Evolutionary conservation across 768 basidiomycete species (phyloP).

Genomic region (Kwoniella mangroviensis): DNA sequence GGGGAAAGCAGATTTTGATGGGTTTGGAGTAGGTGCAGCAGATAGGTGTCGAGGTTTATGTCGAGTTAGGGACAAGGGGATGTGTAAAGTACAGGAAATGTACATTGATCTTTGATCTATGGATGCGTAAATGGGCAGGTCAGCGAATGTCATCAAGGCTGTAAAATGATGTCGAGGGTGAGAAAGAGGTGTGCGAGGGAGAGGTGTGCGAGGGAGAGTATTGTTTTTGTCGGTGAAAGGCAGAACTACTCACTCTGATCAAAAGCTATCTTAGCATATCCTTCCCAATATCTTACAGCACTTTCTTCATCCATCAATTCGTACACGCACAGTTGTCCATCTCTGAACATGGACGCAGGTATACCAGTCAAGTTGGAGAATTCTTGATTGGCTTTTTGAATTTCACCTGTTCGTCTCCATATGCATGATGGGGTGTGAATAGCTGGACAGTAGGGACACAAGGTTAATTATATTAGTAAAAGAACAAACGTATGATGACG

Average conservation of each 20-base stretch:
- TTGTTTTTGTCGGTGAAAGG: background rate
- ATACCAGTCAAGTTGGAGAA: slow-evolving; percentile 74
- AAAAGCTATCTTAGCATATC: slow-evolving; percentile 71
- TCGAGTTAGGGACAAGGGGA: slow-evolving; percentile 48
- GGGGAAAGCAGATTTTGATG: slow-evolving; percentile 20
- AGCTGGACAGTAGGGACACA: slow-evolving; percentile 64
- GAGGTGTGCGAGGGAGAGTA: background rate
- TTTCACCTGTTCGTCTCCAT: slow-evolving; percentile 96
- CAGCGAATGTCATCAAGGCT: background rate
- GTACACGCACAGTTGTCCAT: slow-evolving; percentile 93
- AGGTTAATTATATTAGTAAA: background rate
- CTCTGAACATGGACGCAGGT: slow-evolving; percentile 67
- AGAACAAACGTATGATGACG: background rate
- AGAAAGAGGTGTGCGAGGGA: background rate
- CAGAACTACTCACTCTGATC: slow-evolving; percentile 38
- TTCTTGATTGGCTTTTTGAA: slow-evolving; percentile 96
- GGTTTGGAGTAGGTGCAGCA: slow-evolving; percentile 21
- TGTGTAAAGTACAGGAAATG: slow-evolving; percentile 51
- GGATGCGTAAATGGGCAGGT: background rate
- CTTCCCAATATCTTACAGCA: slow-evolving; percentile 98
- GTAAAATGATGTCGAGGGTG: background rate
- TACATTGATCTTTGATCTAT: slow-evolving; percentile 51
- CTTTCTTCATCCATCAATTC: slow-evolving; percentile 98
- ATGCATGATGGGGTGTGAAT: slow-evolving; percentile 98
- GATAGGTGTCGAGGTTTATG: slow-evolving; percentile 33